A percentile compares a stretch with the other conserved stretches of the same genome.
phyloP scores from a whole-genome alignment of 176 grass and related monocot genomes.

The Chrysopogon serrulatus region DNA sequence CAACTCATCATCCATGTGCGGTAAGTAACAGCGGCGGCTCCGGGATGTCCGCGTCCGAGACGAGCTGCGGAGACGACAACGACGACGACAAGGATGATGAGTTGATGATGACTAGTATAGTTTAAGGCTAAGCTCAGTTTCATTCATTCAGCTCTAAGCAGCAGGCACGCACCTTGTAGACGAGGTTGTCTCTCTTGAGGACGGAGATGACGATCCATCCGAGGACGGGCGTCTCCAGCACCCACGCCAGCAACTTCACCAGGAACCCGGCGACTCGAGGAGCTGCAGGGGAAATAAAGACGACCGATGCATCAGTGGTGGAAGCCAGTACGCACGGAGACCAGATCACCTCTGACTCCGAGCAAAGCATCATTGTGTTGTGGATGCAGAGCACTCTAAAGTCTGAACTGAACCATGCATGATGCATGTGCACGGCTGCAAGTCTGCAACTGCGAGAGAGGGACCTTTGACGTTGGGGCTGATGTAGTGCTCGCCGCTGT shows the following conservation, averaged over 20 bases:
- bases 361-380: no score
- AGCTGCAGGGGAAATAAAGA: slow-evolving; percentile 37
- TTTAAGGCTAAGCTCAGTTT: not conserved
- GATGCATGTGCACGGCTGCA: no score
- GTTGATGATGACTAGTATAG: not conserved
- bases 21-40: slow-evolving; percentile 79
- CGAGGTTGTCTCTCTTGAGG: slow-evolving; percentile 80
- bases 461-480: slow-evolving; percentile 76
- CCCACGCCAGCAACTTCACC: slow-evolving; percentile 85
- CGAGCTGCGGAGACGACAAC: slow-evolving; percentile 40
- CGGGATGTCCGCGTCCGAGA: slow-evolving; percentile 62
- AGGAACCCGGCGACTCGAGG: slow-evolving; percentile 71
- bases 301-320: not conserved
- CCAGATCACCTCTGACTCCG: no score
- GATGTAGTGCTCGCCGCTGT: slow-evolving; percentile 72
- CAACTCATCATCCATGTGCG: no score
- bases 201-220: slow-evolving; percentile 47
- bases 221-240: slow-evolving; percentile 58
- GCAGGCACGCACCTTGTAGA: slow-evolving; percentile 50
- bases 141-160: not conserved
- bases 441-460: not conserved
- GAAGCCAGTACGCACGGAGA: not conserved
- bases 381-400: not conserved
- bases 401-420: not conserved
- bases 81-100: not conserved